Evolutionary conservation across 805 yeast species (phyloP), one percentile per base, ranked within the genome.

Genomic region (Monosporozyma unispora): DNA sequence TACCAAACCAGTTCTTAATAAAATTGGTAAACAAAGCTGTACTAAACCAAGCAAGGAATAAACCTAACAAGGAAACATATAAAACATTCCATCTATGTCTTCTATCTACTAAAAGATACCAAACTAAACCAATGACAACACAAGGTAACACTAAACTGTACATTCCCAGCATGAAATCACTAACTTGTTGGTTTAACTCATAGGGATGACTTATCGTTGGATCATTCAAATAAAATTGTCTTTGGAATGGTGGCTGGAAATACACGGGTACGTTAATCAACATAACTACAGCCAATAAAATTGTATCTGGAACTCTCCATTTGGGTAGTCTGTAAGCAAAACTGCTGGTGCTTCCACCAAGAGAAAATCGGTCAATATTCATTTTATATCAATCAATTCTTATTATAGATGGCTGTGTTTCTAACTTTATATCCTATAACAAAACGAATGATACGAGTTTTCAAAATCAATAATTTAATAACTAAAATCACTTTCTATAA

Each of bases 1-100:
- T 77, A 4, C 96, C 97, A 49, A 91, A 79, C 80, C 86, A 80
- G 61, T 84, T 81, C 69, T 91, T 91, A 52, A 87, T 63, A 14
- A 82, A 70, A 59, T 87, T 87, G 3, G 96, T 87, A 47, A 84
- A 59, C 27, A 83, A 70, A 40, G 80, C 73, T 27, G 86, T 79
- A 12, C 81, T 67, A 18, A 79, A 72, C 50, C 84, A 70, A 0
- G 89, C 73, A 1, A 87, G 66, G 9, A 70, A 63, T 23, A 87
- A 71, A 1, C 96, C 96, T 22, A 90, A 55, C 0, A 82, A 52
- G 0, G 95, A 80, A 18, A 83, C 68, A 59, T 79, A 83, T 12
- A 83, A 68, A 25, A 84, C 72, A 62, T 84, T 81, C 10, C 77
- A 29, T 58, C 78, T 82, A 52, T 79, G 76, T 35, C 75, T 77